Evolutionary conservation across 331 rosid genomes (phyloP).

Genomic region (Arachis monticola): DNA sequence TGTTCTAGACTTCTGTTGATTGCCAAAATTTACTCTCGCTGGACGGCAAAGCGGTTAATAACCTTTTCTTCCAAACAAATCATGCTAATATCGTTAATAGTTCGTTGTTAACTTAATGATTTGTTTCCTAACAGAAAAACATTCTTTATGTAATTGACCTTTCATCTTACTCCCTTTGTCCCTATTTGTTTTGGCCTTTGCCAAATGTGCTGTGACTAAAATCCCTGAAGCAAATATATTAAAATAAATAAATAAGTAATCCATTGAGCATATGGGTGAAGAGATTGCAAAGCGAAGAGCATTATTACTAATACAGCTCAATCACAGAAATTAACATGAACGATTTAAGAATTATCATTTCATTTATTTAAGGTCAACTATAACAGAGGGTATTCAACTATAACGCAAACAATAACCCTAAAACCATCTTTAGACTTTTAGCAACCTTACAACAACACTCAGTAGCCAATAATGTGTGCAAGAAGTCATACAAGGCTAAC

Average conservation of each 20-base stretch:
- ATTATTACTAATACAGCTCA: background rate
- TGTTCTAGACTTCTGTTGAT: background rate
- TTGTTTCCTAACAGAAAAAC: background rate
- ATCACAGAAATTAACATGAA: too few species aligned
- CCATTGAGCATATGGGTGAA: background rate
- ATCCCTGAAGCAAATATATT: background rate
- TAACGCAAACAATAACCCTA: too few species aligned
- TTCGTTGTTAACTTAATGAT: background rate
- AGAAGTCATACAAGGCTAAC: background rate
- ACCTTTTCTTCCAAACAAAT: background rate
- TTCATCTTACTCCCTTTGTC: background rate
- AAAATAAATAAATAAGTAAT: too few species aligned
- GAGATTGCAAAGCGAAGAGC: background rate
- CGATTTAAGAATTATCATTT: too few species aligned
- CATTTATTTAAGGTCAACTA: too few species aligned
- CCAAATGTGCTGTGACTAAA: background rate
- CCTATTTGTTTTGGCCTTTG: background rate
- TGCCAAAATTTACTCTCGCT: background rate
- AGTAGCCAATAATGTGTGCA: too few species aligned
- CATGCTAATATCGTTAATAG: background rate
- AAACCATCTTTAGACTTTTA: too few species aligned
- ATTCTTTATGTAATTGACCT: background rate
- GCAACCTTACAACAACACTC: too few species aligned
- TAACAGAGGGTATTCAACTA: background rate
- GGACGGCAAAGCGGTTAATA: background rate